Evolutionary conservation across 495 filamentous ascomycete genomes (phyloP).

Genomic region (Pseudevernia furfuracea): DNA sequence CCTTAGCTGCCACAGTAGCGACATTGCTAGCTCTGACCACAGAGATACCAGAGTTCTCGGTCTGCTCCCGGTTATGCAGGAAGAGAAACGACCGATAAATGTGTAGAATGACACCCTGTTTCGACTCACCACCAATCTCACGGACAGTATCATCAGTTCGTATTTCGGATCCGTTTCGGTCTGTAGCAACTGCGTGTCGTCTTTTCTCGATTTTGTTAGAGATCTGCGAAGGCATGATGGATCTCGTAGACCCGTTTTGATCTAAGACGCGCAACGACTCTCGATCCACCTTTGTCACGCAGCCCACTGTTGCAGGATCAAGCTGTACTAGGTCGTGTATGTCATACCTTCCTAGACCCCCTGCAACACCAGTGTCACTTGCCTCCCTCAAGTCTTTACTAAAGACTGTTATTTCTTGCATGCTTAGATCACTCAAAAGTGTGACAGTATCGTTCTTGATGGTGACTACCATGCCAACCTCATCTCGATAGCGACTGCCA

Average conservation of each 20-base stretch:
- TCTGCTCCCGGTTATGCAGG: conserved; percentile 71
- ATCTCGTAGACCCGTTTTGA: conserved; percentile 75
- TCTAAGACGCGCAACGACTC: conserved; percentile 86
- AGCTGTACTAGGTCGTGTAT: conserved; percentile 92
- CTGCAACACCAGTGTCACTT: conserved; percentile 75
- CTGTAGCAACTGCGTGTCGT: conserved; percentile 78
- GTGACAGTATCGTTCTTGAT: conserved; percentile 88
- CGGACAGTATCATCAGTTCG: conserved; percentile 84
- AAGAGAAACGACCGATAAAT: conserved; percentile 87
- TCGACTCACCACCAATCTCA: conserved; percentile 76
- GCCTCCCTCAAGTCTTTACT: conserved; percentile 93
- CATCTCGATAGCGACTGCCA: conserved; percentile 84
- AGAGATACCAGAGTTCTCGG: conserved; percentile 83
- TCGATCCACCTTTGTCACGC: conserved; percentile 88
- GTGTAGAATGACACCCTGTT: conserved; percentile 80
- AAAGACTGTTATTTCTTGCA: conserved; percentile 93
- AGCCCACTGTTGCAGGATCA: conserved; percentile 83
- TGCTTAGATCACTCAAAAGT: conserved; percentile 79
- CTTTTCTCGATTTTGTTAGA: conserved; percentile 75
- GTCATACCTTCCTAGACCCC: conserved; percentile 73
- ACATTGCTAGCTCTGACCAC: conserved; percentile 82
- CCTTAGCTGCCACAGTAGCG: conserved; percentile 82
- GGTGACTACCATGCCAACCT: conserved; percentile 93
- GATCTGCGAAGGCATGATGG: conserved; percentile 82
- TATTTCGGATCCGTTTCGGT: conserved; percentile 90